These are phyloP conservation scores for Flaveria floridana DNA, from an alignment of 140 eudicot genomes.

Conservation along the genomic window DNA sequence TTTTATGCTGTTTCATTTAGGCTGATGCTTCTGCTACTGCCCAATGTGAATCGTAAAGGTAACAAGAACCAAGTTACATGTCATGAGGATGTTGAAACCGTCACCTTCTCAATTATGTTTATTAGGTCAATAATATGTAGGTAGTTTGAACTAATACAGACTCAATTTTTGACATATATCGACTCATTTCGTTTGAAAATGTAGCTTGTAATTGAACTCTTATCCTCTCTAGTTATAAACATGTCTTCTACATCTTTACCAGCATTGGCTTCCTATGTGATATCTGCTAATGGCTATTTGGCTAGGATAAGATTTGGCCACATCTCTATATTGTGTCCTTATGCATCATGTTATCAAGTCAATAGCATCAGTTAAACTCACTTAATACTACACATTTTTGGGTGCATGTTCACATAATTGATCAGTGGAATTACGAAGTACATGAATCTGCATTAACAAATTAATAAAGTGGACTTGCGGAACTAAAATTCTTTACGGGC, in stretches of 20 bases:
- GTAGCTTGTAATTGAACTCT: constrained; percentile 25
- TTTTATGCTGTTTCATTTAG: constrained; percentile 17
- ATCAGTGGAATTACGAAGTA: too few species aligned
- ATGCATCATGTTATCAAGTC: neutral
- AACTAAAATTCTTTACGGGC: too few species aligned
- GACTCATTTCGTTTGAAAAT: constrained; percentile 8
- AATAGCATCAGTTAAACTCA: neutral
- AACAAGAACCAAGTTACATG: constrained; percentile 30
- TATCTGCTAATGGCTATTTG: neutral
- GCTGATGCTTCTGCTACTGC: constrained; percentile 20
- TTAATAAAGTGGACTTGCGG: too few species aligned
- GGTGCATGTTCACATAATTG: too few species aligned
- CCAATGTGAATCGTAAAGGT: constrained; percentile 23
- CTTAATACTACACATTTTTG: neutral
- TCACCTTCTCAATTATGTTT: constrained; percentile 28
- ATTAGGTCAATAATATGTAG: constrained; percentile 39
- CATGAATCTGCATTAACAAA: too few species aligned
- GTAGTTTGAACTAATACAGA: constrained; percentile 35
- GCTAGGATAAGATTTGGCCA: neutral
- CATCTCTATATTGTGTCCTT: neutral
- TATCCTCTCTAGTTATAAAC: neutral
- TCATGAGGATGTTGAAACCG: constrained; percentile 25
- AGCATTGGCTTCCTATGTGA: neutral
- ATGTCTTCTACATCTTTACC: constrained; percentile 1
- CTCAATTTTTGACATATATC: constrained; percentile 38